Evolutionary conservation across 495 filamentous ascomycete genomes (phyloP).

Genomic region (Neurospora sp.): DNA sequence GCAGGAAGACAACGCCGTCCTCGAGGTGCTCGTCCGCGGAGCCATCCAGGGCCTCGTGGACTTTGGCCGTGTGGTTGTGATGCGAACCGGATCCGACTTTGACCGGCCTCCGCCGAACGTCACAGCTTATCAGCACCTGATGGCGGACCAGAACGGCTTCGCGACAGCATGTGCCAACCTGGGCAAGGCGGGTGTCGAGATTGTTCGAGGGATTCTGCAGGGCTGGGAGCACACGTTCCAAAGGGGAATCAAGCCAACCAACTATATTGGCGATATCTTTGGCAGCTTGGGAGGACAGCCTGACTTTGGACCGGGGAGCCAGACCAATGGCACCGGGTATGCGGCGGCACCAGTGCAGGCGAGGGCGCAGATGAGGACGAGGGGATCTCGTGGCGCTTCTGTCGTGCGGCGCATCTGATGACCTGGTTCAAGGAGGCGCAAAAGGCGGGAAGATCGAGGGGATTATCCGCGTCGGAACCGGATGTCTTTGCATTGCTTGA

Average conservation of each 20-base stretch:
- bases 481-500: too few relatives aligned
- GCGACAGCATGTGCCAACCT: conserved; percentile 52
- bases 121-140: conserved; percentile 44
- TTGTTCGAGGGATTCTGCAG: conserved; percentile 54
- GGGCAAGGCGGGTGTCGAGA: conserved; percentile 54
- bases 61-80: conserved; percentile 58
- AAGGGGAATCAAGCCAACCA: conserved; percentile 48
- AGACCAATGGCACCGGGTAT: conserved; percentile 15
- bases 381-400: neutral
- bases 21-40: conserved; percentile 57
- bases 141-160: conserved; percentile 52
- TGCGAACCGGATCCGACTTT: conserved; percentile 66
- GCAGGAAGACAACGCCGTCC: conserved; percentile 66
- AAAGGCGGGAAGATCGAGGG: too few relatives aligned
- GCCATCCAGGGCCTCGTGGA: conserved; percentile 47
- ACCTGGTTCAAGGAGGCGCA: neutral
- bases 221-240: conserved; percentile 51
- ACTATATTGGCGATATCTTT: conserved; percentile 67
- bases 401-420: neutral
- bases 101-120: conserved; percentile 54
- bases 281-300: conserved; percentile 55
- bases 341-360: neutral
- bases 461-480: too few relatives aligned
- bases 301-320: conserved; percentile 52
- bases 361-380: neutral